Percentiles rank a stretch among this genome's conserved stretches.
Evolutionary conservation across 164 flowering plant species (phyloP).

Genomic region (Paratinospora sagittata): DNA sequence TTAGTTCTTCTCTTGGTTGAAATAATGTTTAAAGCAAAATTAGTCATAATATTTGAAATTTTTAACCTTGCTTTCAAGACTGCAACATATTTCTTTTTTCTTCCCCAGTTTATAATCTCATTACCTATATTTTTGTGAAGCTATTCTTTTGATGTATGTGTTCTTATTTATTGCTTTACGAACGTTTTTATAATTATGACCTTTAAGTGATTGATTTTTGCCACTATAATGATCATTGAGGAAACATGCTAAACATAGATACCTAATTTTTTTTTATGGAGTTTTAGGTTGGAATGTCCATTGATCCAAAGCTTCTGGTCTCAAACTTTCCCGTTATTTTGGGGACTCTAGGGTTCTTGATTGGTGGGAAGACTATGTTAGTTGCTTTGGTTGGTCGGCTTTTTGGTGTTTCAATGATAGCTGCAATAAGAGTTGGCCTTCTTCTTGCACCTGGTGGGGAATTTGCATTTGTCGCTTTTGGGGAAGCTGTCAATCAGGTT

Average conservation of each 20-base stretch:
- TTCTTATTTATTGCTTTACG: not conserved
- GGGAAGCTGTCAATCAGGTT: constrained; percentile 99
- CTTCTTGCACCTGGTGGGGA: constrained; percentile 99
- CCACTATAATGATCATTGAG: not conserved
- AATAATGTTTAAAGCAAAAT: not conserved
- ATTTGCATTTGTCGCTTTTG: constrained; percentile 99
- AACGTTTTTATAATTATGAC: not conserved
- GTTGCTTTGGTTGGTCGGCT: constrained; percentile 75
- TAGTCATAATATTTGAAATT: not conserved
- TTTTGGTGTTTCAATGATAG: constrained; percentile 84
- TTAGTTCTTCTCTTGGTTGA: not conserved
- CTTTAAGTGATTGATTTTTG: not conserved
- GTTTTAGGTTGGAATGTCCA: constrained; percentile 99
- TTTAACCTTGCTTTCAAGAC: not conserved
- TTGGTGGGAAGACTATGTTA: constrained; percentile 79
- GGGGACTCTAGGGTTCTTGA: constrained; percentile 72
- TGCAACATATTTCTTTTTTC: not conserved
- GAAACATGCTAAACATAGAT: not conserved
- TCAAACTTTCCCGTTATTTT: constrained; percentile 80
- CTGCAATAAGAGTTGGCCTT: constrained; percentile 93
- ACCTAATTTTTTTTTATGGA: not conserved
- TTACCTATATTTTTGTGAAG: not conserved
- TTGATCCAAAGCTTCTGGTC: constrained; percentile 91
- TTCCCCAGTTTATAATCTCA: not conserved
- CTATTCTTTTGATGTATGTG: not conserved